Conservation (phyloP, 2,329 filamentous ascomycete genomes). For the Scorias spongiosa region DNA sequence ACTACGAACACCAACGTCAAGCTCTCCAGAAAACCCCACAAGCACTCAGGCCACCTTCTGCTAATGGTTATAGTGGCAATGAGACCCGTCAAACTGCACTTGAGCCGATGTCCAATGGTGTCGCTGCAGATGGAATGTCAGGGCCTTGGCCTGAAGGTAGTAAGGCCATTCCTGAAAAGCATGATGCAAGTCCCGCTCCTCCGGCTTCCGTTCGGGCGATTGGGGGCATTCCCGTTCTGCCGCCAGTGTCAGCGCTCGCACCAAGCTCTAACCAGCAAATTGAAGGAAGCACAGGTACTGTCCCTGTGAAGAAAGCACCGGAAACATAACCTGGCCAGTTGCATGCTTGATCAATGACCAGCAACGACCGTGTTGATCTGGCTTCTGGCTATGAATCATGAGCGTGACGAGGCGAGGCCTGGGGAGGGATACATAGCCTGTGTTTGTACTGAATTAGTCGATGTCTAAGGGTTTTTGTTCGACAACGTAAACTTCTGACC, state of each 20-base stretch:
- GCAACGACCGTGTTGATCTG: too few relatives aligned
- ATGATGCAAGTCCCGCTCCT: slow-evolving; percentile 13
- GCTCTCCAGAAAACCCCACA: slow-evolving; percentile 2
- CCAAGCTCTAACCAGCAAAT: slow-evolving; percentile 13
- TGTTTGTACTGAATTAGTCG: too few relatives aligned
- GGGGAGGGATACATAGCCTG: too few relatives aligned
- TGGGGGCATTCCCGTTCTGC: slow-evolving; percentile 10
- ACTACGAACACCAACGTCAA: slow-evolving; percentile 1
- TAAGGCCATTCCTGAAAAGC: slow-evolving; percentile 17
- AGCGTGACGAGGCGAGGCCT: too few relatives aligned
- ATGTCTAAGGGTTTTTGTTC: too few relatives aligned
- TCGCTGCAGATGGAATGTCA: slow-evolving; percentile 19
- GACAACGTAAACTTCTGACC: too few relatives aligned
- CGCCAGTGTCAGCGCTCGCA: slow-evolving; percentile 11
- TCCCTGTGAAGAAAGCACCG: slow-evolving; percentile 17
- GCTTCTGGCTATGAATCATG: too few relatives aligned
- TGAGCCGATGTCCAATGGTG: slow-evolving; percentile 6
- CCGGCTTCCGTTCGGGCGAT: slow-evolving; percentile 6
- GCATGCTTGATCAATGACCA: too few relatives aligned
- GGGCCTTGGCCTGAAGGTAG: slow-evolving; percentile 18
- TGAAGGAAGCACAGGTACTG: slow-evolving; percentile 9
- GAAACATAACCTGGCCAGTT: background rate
- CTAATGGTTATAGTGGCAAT: slow-evolving; percentile 4
- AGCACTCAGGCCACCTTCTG: slow-evolving; percentile 5
- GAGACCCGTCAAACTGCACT: slow-evolving; percentile 3